A percentile compares a stretch with the other conserved stretches of the same genome.
These are phyloP conservation scores for Macrocybe sp. DNA, from an alignment of 1,284 basidiomycete genomes.

Conservation along the genomic window DNA sequence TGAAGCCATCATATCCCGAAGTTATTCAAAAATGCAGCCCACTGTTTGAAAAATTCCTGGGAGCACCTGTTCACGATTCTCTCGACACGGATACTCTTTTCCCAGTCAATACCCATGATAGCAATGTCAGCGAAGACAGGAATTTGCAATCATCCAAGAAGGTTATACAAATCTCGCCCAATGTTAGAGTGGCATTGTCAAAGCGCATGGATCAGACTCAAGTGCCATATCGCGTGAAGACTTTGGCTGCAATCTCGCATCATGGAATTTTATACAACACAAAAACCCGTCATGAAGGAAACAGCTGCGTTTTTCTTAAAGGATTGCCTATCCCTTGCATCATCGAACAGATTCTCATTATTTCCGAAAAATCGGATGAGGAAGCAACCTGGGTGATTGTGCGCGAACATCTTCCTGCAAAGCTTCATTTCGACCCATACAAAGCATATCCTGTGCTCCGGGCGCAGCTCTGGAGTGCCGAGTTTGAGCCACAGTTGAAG, in stretches of 20 bases:
- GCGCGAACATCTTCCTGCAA: no score
- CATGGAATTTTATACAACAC: conserved; percentile 1
- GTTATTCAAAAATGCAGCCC: neutral
- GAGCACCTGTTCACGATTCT: conserved; percentile 2
- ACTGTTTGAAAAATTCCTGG: conserved; percentile 6
- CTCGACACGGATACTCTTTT: conserved; percentile 1
- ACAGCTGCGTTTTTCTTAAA: conserved; percentile 7
- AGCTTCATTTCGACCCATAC: no score
- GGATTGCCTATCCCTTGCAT: neutral
- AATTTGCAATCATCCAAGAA: neutral
- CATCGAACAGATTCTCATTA: neutral
- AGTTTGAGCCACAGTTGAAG: no score
- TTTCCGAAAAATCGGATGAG: no score
- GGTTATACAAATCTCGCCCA: neutral
- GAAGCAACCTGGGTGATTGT: no score
- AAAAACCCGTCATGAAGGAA: conserved; percentile 5
- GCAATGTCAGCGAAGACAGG: neutral
- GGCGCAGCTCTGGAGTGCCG: no score
- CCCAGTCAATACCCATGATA: neutral
- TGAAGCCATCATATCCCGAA: conserved; percentile 3
- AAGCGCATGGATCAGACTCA: neutral
- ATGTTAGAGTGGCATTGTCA: neutral
- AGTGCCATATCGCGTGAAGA: neutral
- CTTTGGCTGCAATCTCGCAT: neutral
- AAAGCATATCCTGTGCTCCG: no score